Percentiles rank a stretch among this genome's conserved stretches.
Conservation (phyloP, 1,139 yeast species). For the Zygoascus meyerae region DNA sequence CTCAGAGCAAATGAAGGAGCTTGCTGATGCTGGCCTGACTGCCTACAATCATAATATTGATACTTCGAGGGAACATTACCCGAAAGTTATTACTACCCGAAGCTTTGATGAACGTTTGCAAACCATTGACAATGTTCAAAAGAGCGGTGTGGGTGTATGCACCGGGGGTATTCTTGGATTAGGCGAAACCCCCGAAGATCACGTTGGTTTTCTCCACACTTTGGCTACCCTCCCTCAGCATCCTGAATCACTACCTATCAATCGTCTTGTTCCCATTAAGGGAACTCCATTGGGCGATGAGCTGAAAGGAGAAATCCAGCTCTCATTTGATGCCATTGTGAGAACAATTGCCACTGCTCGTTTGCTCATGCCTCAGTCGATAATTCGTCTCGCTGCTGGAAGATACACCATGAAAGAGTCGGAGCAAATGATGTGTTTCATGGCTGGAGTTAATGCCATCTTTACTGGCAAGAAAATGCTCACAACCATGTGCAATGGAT, state of each 20-base stretch:
- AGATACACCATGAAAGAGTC: constrained; percentile 74
- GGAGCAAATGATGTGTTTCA: constrained; percentile 68
- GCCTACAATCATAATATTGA: constrained; percentile 81
- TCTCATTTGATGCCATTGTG: constrained; percentile 56
- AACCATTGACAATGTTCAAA: constrained; percentile 59
- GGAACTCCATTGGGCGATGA: constrained; percentile 66
- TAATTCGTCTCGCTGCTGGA: constrained; percentile 74
- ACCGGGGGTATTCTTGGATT: constrained; percentile 77
- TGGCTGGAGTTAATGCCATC: constrained; percentile 76
- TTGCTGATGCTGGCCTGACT: constrained; percentile 67
- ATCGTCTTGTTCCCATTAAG: constrained; percentile 67
- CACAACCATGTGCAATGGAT: constrained; percentile 77
- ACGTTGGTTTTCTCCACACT: constrained; percentile 61
- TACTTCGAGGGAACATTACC: constrained; percentile 72
- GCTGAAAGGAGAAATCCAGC: constrained; percentile 37
- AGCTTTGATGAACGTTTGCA: constrained; percentile 62
- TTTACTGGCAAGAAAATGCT: constrained; percentile 79
- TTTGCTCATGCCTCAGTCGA: constrained; percentile 63
- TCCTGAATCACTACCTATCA: constrained; percentile 80
- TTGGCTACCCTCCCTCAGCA: constrained; percentile 61
- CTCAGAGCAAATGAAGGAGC: constrained; percentile 50
- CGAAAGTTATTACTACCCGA: constrained; percentile 64
- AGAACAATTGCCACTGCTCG: constrained; percentile 75
- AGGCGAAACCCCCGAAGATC: constrained; percentile 71
- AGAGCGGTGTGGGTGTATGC: constrained; percentile 65